These are phyloP conservation scores for Diplodia corticola DNA, from an alignment of 2,329 filamentous ascomycete genomes.

Conservation along the genomic window DNA sequence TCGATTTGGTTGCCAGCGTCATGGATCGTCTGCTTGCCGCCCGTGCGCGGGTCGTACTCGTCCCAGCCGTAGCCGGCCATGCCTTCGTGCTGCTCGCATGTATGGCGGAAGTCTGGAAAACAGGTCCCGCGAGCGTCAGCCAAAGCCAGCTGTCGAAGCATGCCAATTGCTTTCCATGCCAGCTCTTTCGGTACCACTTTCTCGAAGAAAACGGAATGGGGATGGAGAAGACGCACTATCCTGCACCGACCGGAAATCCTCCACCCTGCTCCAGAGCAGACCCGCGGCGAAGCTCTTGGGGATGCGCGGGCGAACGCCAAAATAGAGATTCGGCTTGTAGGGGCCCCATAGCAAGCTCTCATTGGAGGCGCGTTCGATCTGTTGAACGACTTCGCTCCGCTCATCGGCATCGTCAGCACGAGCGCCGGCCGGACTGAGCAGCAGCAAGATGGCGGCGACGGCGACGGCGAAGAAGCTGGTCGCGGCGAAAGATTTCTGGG, in stretches of 20 bases:
- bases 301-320: slow-evolving; percentile 80
- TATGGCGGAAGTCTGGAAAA: slow-evolving; percentile 76
- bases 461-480: slow-evolving; percentile 26
- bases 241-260: slow-evolving; percentile 74
- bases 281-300: slow-evolving; percentile 80
- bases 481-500: not conserved
- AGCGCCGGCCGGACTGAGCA: slow-evolving; percentile 31
- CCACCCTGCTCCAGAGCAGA: slow-evolving; percentile 85
- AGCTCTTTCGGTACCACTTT: not conserved
- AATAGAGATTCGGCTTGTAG: slow-evolving; percentile 92
- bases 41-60: slow-evolving; percentile 86
- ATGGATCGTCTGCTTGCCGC: slow-evolving; percentile 86
- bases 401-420: not conserved
- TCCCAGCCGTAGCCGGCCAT: slow-evolving; percentile 98
- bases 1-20: slow-evolving; percentile 87
- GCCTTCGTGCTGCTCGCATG: slow-evolving; percentile 85
- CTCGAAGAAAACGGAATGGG: slow-evolving; percentile 22
- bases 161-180: not conserved
- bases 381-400: slow-evolving; percentile 19
- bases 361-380: slow-evolving; percentile 59
- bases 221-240: slow-evolving; percentile 59
- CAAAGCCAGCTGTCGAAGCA: not conserved
- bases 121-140: not conserved
- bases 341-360: slow-evolving; percentile 93
- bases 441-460: slow-evolving; percentile 23